A percentile compares a stretch with the other conserved stretches of the same genome.
Conservation (phyloP, 495 filamentous ascomycete species). For the Neurospora sp. region DNA sequence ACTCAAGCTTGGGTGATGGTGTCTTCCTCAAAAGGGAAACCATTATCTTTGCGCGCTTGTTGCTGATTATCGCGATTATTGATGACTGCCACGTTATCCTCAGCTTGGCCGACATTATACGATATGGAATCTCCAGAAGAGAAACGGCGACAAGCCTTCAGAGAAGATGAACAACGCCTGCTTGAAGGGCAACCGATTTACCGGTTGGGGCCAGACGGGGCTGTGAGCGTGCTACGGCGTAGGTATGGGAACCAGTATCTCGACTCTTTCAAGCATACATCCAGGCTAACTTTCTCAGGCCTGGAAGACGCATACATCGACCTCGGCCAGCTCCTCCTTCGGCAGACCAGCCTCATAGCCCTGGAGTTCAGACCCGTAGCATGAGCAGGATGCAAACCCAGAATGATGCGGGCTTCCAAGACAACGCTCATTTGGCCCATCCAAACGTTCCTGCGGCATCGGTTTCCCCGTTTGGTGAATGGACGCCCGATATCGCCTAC, state of each 20-base stretch:
- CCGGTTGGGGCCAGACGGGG: neutral
- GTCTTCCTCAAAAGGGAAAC: neutral
- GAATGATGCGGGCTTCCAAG: neutral
- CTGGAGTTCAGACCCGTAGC: neutral
- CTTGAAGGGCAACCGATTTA: neutral
- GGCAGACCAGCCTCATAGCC: neutral
- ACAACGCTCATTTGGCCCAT: neutral
- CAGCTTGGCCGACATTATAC: neutral
- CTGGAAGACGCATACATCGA: neutral
- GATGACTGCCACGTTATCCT: neutral
- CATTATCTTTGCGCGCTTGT: neutral
- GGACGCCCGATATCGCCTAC: slow-evolving; percentile 16
- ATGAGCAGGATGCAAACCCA: neutral
- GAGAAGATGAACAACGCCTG: neutral
- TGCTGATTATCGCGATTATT: neutral
- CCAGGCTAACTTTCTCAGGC: neutral
- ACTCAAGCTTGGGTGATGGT: neutral
- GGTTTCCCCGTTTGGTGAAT: neutral
- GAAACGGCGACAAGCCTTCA: neutral
- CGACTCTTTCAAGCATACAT: neutral
- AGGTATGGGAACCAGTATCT: neutral
- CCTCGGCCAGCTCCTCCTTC: neutral
- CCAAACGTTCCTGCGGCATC: neutral
- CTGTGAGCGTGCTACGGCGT: neutral
- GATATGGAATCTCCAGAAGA: neutral